A percentile compares a stretch with the other conserved stretches of the same genome.
Conservation (phyloP, 2,329 filamentous ascomycete species). For the Colletotrichum magnum region DNA sequence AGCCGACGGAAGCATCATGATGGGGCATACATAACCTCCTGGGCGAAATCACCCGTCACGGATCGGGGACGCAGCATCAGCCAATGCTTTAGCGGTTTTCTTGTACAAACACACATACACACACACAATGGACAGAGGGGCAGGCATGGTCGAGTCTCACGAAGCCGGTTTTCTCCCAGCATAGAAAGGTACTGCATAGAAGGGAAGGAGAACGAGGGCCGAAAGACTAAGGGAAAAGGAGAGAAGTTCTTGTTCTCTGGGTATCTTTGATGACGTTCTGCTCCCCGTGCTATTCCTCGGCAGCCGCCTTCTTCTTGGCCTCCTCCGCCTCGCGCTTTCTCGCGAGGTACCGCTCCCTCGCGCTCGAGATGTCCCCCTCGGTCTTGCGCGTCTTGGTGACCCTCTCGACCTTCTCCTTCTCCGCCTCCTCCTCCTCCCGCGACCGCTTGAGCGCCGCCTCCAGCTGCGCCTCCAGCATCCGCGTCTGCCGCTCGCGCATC, state of each 20-base stretch:
- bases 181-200: not conserved
- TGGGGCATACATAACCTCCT: not conserved
- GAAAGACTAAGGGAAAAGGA: not conserved
- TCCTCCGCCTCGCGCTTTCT: slow-evolving; percentile 82
- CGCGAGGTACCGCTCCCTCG: slow-evolving; percentile 84
- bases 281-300: slow-evolving; percentile 42
- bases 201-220: slow-evolving; percentile 2
- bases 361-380: slow-evolving; percentile 80
- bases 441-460: slow-evolving; percentile 80
- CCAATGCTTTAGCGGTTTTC: not conserved
- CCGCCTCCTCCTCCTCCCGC: slow-evolving; percentile 76
- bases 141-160: not conserved
- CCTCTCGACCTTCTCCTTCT: slow-evolving; percentile 72
- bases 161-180: not conserved
- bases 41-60: not conserved
- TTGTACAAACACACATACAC: slow-evolving; percentile 20
- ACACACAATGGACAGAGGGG: not conserved
- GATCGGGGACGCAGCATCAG: slow-evolving; percentile 2
- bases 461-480: slow-evolving; percentile 84
- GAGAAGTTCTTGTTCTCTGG: slow-evolving; percentile 39
- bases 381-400: slow-evolving; percentile 85
- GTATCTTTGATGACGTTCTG: slow-evolving; percentile 44
- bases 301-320: slow-evolving; percentile 67
- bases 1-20: slow-evolving; percentile 5
- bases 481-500: slow-evolving; percentile 81